Evolutionary conservation across 441 rosid genomes (phyloP).

Genomic region (Gossypium davidsonii): DNA sequence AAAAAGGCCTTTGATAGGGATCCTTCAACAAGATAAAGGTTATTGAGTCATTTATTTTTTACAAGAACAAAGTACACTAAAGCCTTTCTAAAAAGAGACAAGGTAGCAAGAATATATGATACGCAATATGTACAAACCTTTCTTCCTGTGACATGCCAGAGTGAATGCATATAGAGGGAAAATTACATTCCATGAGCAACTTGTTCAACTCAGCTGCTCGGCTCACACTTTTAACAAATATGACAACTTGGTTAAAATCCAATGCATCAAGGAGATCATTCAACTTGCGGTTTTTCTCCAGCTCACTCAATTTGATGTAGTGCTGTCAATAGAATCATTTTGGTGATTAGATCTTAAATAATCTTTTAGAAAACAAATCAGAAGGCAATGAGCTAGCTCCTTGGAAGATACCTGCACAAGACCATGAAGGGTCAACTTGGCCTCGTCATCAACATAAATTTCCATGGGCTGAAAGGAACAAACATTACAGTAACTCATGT

Average conservation of each 20-base stretch:
- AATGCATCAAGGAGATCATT: constrained; percentile 92
- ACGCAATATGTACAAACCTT: constrained; percentile 37
- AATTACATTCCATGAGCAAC: constrained; percentile 87
- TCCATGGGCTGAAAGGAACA: constrained; percentile 95
- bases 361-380: background rate
- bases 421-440: constrained; percentile 96
- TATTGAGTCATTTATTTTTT: background rate
- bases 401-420: constrained; percentile 69
- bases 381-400: background rate
- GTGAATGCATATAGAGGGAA: constrained; percentile 94
- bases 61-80: background rate
- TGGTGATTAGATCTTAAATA: background rate
- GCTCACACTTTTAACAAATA: constrained; percentile 90
- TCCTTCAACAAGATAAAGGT: background rate
- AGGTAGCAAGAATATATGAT: background rate
- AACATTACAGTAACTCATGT: constrained; percentile 65
- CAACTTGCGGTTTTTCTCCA: constrained; percentile 94
- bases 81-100: background rate
- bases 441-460: constrained; percentile 94
- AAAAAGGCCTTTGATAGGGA: background rate
- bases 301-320: constrained; percentile 90
- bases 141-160: constrained; percentile 99
- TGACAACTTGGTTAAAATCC: constrained; percentile 96
- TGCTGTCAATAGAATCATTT: constrained; percentile 42
- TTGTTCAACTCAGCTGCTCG: constrained; percentile 92